These are phyloP conservation scores for Citrus inodora DNA, from an alignment of 345 rosid genomes.

Conservation along the genomic window DNA sequence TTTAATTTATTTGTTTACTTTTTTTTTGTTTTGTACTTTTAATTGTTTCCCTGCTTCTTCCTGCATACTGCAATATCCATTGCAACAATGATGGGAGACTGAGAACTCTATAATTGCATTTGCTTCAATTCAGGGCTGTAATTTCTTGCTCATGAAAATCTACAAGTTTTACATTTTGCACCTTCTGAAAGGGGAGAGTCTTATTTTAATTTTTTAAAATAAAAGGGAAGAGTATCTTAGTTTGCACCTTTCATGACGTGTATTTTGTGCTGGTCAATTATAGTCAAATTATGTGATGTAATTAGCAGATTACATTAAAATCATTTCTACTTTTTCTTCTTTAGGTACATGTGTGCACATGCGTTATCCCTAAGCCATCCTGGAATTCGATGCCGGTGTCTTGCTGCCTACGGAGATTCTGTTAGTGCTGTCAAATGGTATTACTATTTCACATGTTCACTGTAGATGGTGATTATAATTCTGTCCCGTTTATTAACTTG, in stretches of 20 bases:
- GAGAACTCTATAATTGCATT: not conserved
- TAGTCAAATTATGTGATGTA: not conserved
- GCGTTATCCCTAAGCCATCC: constrained; percentile 97
- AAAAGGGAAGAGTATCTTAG: not conserved
- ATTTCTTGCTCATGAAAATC: not conserved
- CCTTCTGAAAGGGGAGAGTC: not conserved
- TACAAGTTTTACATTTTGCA: not conserved
- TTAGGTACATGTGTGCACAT: constrained; percentile 96
- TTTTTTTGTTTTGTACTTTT: not conserved
- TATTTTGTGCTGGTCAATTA: not conserved
- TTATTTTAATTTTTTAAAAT: no score
- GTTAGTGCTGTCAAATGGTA: constrained; percentile 98
- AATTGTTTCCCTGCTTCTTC: not conserved
- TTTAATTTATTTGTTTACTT: not conserved
- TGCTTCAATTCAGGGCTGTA: not conserved
- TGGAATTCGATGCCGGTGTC: constrained; percentile 94
- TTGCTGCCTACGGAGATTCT: constrained; percentile 98
- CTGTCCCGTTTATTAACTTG: constrained; percentile 4
- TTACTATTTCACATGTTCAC: constrained; percentile 8
- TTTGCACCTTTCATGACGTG: not conserved
- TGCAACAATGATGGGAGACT: not conserved
- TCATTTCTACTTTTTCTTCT: constrained; percentile 6
- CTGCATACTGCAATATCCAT: not conserved
- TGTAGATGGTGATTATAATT: constrained; percentile 2
- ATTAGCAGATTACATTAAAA: not conserved